Percentiles rank a stretch among this genome's conserved stretches.
Evolutionary conservation across 257 asterid genomes (phyloP).

Genomic region (Jaltomata sinuosa): DNA sequence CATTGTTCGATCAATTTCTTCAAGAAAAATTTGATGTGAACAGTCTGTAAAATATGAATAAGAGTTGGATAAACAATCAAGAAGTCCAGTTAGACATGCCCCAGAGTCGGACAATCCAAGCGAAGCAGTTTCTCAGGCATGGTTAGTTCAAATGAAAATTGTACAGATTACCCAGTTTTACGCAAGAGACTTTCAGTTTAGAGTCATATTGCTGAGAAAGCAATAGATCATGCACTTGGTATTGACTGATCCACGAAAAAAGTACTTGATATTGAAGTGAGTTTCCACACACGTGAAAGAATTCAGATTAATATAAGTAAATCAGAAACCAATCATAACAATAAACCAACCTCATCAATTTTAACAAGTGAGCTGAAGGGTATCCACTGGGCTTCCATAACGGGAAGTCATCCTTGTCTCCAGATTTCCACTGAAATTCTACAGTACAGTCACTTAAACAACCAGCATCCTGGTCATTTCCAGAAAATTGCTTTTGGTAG

Average conservation of each 20-base stretch:
- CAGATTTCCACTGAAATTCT: conserved; percentile 15
- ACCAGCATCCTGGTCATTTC: conserved; percentile 9
- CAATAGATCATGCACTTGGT: neutral
- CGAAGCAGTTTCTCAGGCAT: neutral
- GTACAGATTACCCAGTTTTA: neutral
- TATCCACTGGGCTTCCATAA: conserved; percentile 62
- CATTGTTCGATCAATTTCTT: neutral
- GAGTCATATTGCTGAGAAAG: neutral
- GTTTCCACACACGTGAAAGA: neutral
- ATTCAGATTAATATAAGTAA: neutral
- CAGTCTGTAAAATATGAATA: neutral
- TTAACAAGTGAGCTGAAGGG: conserved; percentile 57
- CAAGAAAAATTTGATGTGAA: neutral
- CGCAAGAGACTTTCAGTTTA: neutral
- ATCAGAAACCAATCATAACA: neutral
- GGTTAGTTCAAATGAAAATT: neutral
- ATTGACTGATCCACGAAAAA: neutral
- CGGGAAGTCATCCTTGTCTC: conserved; percentile 33
- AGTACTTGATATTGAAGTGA: neutral
- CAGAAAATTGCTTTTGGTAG: conserved; percentile 17
- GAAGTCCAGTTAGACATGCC: neutral
- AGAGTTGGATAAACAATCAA: neutral
- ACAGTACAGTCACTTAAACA: conserved; percentile 4
- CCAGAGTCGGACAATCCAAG: neutral
- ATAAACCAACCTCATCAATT: conserved; percentile 58